Evolutionary conservation across 2,329 filamentous ascomycete species (phyloP).

Genomic region (Clonostachys chloroleuca): DNA sequence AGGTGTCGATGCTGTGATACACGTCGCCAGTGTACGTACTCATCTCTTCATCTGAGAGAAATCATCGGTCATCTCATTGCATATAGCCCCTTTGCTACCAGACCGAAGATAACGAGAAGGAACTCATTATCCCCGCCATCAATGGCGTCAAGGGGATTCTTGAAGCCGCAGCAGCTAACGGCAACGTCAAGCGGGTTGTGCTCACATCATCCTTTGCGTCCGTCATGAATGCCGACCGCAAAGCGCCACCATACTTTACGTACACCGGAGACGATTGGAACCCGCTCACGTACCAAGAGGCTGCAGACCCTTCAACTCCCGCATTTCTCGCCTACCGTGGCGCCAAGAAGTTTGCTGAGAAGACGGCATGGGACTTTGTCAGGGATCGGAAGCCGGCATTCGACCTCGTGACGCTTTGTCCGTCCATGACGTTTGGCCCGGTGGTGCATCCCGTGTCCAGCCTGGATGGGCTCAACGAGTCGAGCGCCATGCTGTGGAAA

Average conservation of each 20-base stretch:
- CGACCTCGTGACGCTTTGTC: slow-evolving; percentile 36
- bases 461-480: slow-evolving; percentile 31
- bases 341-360: slow-evolving; percentile 26
- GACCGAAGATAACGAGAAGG: slow-evolving; percentile 34
- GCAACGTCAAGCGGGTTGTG: slow-evolving; percentile 25
- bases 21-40: slow-evolving; percentile 32
- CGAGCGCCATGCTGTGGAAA: slow-evolving; percentile 33
- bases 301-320: slow-evolving; percentile 27
- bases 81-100: slow-evolving; percentile 34
- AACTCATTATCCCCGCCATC: slow-evolving; percentile 37
- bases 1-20: slow-evolving; percentile 35
- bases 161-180: slow-evolving; percentile 15
- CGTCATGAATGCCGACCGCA: slow-evolving; percentile 46
- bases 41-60: neutral
- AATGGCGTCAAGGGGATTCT: slow-evolving; percentile 37
- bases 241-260: slow-evolving; percentile 39
- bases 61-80: neutral
- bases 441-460: slow-evolving; percentile 28
- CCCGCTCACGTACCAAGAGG: slow-evolving; percentile 45
- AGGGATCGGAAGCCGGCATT: slow-evolving; percentile 24
- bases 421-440: slow-evolving; percentile 39
- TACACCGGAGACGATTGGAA: slow-evolving; percentile 55
- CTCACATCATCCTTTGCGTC: slow-evolving; percentile 66
- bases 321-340: slow-evolving; percentile 27
- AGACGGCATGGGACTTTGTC: slow-evolving; percentile 24